phyloP scores from a whole-genome alignment of 2,329 filamentous ascomycete species.

The Polychaeton citri region DNA sequence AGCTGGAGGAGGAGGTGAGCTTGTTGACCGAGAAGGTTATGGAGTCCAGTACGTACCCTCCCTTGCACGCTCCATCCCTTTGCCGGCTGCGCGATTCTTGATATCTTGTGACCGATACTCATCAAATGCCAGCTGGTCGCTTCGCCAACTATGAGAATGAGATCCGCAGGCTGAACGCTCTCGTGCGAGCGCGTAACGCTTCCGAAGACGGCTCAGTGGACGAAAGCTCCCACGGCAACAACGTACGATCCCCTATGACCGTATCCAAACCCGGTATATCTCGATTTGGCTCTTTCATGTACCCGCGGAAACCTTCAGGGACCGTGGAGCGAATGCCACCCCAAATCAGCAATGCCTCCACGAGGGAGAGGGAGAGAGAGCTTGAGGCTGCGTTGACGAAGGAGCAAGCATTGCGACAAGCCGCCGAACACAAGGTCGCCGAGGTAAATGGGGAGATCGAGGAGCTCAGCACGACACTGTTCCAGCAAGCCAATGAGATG shows the following conservation, averaged over 20 bases:
- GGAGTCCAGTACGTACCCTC: conserved; percentile 37
- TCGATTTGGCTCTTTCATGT: conserved; percentile 32
- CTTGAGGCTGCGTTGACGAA: conserved; percentile 51
- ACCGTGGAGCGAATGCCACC: conserved; percentile 21
- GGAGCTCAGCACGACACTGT: conserved; percentile 61
- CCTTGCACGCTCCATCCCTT: background rate
- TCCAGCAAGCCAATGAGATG: conserved; percentile 81
- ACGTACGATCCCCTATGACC: too few species aligned
- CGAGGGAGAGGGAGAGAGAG: conserved; percentile 25
- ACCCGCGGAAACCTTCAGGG: conserved; percentile 23
- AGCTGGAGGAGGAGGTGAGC: conserved; percentile 58
- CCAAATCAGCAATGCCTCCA: conserved; percentile 16
- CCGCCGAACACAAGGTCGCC: conserved; percentile 54
- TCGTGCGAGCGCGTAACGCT: conserved; percentile 12
- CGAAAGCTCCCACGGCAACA: background rate
- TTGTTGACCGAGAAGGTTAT: conserved; percentile 59
- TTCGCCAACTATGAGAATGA: conserved; percentile 72
- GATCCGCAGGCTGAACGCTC: conserved; percentile 45
- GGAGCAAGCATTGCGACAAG: conserved; percentile 53
- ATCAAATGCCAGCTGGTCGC: conserved; percentile 22
- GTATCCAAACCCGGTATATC: conserved; percentile 19
- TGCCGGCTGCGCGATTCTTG: background rate
- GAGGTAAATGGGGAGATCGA: conserved; percentile 62
- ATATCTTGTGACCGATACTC: too few species aligned
- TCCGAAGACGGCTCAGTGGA: conserved; percentile 3